phyloP scores from a whole-genome alignment of 202 grass and related monocot species.

The Dendrocalamus latiflorus region DNA sequence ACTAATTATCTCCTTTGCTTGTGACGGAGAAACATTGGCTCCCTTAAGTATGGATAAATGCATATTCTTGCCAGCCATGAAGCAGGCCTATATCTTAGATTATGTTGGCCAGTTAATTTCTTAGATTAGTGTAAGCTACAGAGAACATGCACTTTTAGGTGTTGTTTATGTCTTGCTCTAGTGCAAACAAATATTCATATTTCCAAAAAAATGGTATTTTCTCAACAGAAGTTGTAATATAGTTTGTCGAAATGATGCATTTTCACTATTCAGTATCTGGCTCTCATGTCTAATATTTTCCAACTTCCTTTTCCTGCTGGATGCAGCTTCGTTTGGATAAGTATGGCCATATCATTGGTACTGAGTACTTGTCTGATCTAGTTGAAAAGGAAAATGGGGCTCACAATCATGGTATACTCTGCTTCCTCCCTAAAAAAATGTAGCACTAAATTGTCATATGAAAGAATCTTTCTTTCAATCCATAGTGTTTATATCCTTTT shows the following conservation, averaged over 20 bases:
- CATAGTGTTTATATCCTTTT: neutral
- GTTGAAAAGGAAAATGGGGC: conserved; percentile 83
- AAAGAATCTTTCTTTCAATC: neutral
- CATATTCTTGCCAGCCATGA: neutral
- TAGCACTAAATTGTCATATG: neutral
- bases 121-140: conserved; percentile 11
- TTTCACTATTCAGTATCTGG: neutral
- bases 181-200: no score
- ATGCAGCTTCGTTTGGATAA: conserved; percentile 79
- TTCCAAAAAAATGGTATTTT: neutral
- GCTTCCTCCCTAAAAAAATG: neutral
- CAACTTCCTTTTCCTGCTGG: conserved; percentile 3
- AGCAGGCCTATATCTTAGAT: no score
- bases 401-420: conserved; percentile 71
- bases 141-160: neutral
- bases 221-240: neutral
- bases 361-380: conserved; percentile 89
- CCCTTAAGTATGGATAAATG: neutral
- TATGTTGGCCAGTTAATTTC: conserved; percentile 10
- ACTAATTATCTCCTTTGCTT: neutral
- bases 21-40: neutral
- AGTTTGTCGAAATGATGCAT: no score
- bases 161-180: no score
- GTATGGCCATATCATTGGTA: conserved; percentile 72
- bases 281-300: conserved; percentile 14